A percentile compares a stretch with the other conserved stretches of the same genome.
Conservation (phyloP, 805 yeast genomes). For the Yarrowia yakushimensis region DNA sequence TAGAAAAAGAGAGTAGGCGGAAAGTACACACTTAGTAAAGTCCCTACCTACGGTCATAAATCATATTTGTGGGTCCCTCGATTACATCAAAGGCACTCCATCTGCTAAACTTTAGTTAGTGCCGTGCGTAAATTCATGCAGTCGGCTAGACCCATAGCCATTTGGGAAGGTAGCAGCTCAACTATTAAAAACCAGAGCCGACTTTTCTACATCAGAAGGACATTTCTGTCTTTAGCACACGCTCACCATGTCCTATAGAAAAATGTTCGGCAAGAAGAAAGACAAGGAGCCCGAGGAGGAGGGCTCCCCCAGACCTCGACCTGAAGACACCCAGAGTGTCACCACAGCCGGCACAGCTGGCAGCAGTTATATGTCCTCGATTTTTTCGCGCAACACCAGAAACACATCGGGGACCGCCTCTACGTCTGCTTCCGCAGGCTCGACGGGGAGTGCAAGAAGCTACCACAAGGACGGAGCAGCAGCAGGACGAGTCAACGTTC, state of each 20-base stretch:
- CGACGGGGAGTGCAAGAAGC: conserved; percentile 11
- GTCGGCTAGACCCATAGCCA: not conserved
- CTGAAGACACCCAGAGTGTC: conserved; percentile 15
- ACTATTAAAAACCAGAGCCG: not conserved
- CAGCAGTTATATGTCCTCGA: conserved; percentile 18
- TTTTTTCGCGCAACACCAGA: conserved; percentile 11
- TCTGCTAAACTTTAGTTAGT: conserved; percentile 21
- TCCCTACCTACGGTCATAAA: not conserved
- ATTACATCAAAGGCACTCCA: not conserved
- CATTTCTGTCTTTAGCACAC: not conserved
- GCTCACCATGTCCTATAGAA: conserved; percentile 16
- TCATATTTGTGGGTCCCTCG: not conserved
- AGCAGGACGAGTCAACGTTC: not conserved
- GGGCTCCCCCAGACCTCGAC: not conserved
- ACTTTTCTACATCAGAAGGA: not conserved
- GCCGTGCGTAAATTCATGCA: conserved; percentile 25
- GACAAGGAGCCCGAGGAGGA: conserved; percentile 19
- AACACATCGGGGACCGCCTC: conserved; percentile 5
- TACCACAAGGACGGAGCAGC: conserved; percentile 13
- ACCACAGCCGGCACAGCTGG: conserved; percentile 8
- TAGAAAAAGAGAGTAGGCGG: not conserved
- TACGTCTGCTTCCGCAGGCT: conserved; percentile 4
- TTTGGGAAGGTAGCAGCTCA: conserved; percentile 1
- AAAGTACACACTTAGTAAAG: not conserved
- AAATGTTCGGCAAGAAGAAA: conserved; percentile 19